Percentiles rank a stretch among this genome's conserved stretches.
Evolutionary conservation across 2,329 filamentous ascomycete genomes (phyloP).

Genomic region (Colletotrichum eremochloae): DNA sequence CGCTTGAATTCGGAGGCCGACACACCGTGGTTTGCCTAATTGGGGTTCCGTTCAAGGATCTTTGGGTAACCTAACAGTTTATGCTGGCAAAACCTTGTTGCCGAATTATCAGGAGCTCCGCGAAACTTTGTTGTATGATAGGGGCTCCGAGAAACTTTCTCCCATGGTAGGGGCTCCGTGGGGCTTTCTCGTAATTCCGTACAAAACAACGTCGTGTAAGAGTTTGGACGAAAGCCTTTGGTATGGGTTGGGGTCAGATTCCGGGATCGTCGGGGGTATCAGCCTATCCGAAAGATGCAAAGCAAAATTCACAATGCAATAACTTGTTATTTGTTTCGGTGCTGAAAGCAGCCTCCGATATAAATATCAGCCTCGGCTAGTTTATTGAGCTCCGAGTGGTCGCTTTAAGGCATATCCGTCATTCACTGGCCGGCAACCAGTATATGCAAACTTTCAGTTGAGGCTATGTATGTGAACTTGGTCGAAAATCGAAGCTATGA

Average conservation of each 20-base stretch:
- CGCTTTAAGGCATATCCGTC: not conserved
- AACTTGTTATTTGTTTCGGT: too few species aligned
- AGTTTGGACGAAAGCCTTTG: slow-evolving; percentile 17
- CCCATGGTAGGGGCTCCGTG: not conserved
- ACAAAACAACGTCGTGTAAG: not conserved
- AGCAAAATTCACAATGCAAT: not conserved
- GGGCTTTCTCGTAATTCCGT: not conserved
- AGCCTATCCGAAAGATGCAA: not conserved
- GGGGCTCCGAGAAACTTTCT: too few species aligned
- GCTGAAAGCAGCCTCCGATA: not conserved
- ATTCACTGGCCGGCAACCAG: not conserved
- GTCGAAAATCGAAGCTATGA: not conserved
- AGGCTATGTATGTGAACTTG: not conserved
- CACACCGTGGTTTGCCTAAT: not conserved
- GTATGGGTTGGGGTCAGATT: not conserved
- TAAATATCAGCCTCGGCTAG: not conserved
- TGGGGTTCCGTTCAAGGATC: not conserved
- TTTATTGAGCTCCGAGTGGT: not conserved
- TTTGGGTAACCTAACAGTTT: slow-evolving; percentile 4
- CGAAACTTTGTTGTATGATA: not conserved
- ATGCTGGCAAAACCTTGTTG: not conserved
- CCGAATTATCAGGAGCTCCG: not conserved
- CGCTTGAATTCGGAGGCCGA: not conserved
- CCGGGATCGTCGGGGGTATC: too few species aligned
- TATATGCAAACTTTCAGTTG: not conserved